Evolutionary conservation across 2,329 filamentous ascomycete species (phyloP), one percentile per base, ranked within the genome.

Genomic region (Calonectria pauciramosa): DNA sequence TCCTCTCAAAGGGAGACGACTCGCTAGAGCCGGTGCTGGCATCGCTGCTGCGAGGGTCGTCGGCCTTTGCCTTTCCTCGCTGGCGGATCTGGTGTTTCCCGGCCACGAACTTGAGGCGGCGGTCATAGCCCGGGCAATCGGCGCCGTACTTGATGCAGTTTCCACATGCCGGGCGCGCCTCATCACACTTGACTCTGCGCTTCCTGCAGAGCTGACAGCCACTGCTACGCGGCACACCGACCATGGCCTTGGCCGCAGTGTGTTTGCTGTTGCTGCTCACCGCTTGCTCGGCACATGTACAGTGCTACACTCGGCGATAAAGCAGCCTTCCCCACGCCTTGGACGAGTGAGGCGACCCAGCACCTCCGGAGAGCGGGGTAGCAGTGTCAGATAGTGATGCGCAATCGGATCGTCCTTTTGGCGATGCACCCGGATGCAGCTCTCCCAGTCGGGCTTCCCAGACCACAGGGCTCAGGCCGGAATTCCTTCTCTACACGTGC

Each of bases 131-230:
- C 8, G 85, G 84, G 70, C 85, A 87, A 10, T 80, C 78, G 28
- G 79, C 82, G 44, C 85, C 84, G 72, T 86, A 86, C 67, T 81
- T 85, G 68, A 79, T 73, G 77, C 86, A 87, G 68, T 87, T 87
- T 30, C 79, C 80, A 70, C 86, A 87, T 68, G 79, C 81, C 14
- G 88, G 88, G 14, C 83, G 84, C 28, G 76, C 81, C 79, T 88
- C 84, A 77, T 90, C 88, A 75, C 88, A 89, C 82, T 88, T 86
- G 72, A 87, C 83, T 63, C 84, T 84, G 70, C 86, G 82, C 79
- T 83, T 85, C 72, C 85, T 82, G 79, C 86, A 87, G 49, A 86
- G 80, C 69, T 82, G 82, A 77, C 86, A 87, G 75, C 81, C 82
- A 74, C 80, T 84, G 76, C 82, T 86, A 52, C 84, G 82, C 66